Conservation (phyloP, 208 protist genomes). For the Wallacemonas rigidus region DNA sequence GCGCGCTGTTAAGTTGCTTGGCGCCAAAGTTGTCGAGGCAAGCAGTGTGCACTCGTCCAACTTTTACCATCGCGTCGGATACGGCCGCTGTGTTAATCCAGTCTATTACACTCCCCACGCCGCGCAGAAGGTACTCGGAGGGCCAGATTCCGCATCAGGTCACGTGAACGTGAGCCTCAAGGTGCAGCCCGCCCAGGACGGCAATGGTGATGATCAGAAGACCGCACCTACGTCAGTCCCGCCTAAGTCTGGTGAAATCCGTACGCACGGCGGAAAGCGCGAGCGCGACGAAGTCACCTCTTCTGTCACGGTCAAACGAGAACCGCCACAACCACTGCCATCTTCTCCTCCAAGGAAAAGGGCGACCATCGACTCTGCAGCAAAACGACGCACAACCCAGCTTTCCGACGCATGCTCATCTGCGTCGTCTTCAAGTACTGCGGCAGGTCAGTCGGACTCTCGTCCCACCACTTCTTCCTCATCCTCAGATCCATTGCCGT, state of each 20-base stretch:
- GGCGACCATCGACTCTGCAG: no score
- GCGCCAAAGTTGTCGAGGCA: constrained; percentile 5
- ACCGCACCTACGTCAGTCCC: no score
- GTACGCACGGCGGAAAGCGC: background rate
- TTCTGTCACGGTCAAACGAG: no score
- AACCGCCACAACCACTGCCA: no score
- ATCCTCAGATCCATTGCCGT: background rate
- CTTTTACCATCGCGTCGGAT: constrained; percentile 8
- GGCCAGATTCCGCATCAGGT: background rate
- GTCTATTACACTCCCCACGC: constrained; percentile 6
- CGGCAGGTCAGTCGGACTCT: background rate
- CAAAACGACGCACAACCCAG: no score
- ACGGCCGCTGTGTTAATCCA: constrained; percentile 10
- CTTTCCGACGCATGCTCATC: background rate
- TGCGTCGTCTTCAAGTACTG: background rate
- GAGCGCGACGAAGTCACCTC: background rate
- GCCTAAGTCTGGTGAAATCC: no score
- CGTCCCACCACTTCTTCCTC: background rate
- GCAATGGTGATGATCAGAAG: no score
- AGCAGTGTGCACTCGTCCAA: background rate
- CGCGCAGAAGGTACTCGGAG: background rate
- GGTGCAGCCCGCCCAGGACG: no score
- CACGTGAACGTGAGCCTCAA: no score
- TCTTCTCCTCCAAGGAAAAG: no score
- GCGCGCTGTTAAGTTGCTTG: constrained; percentile 1